Conservation (phyloP, 2,329 filamentous ascomycete species). For the Emydomyces testavorans region DNA sequence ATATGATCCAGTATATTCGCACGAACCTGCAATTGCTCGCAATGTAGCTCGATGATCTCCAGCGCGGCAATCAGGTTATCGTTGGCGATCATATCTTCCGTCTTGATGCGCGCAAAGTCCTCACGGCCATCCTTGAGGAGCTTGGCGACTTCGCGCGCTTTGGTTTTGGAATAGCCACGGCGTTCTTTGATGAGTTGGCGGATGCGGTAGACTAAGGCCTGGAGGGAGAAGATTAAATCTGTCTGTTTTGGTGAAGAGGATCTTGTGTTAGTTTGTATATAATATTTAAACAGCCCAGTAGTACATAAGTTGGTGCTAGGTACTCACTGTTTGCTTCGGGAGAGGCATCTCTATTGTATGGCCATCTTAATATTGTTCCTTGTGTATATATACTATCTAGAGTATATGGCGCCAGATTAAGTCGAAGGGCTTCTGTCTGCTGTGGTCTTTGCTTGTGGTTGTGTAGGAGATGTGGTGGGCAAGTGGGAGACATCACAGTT, state of each 20-base stretch:
- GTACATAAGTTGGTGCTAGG: neutral
- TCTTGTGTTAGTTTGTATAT: neutral
- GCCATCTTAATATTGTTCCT: neutral
- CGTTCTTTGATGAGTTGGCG: conserved; percentile 20
- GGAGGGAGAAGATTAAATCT: conserved; percentile 18
- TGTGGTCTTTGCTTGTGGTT: too few species aligned
- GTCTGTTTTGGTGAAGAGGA: conserved; percentile 10
- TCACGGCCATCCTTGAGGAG: conserved; percentile 19
- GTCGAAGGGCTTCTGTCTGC: neutral
- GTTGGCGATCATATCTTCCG: conserved; percentile 19
- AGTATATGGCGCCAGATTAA: neutral
- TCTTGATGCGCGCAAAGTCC: conserved; percentile 19
- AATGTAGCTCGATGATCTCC: conserved; percentile 19
- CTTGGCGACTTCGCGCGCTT: conserved; percentile 19
- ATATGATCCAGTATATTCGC: conserved; percentile 20
- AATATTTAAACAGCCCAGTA: neutral
- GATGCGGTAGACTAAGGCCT: conserved; percentile 17
- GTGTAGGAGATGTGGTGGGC: too few species aligned
- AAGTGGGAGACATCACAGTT: too few species aligned
- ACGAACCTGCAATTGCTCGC: conserved; percentile 18
- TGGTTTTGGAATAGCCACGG: conserved; percentile 18
- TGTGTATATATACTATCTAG: neutral
- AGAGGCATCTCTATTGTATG: conserved; percentile 13
- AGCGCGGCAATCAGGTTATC: conserved; percentile 18
- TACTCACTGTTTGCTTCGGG: conserved; percentile 17